A percentile compares a stretch with the other conserved stretches of the same genome.
Evolutionary conservation across 2,329 filamentous ascomycete species (phyloP).

Genomic region (Xenosphaeropsis pyriputrescens): DNA sequence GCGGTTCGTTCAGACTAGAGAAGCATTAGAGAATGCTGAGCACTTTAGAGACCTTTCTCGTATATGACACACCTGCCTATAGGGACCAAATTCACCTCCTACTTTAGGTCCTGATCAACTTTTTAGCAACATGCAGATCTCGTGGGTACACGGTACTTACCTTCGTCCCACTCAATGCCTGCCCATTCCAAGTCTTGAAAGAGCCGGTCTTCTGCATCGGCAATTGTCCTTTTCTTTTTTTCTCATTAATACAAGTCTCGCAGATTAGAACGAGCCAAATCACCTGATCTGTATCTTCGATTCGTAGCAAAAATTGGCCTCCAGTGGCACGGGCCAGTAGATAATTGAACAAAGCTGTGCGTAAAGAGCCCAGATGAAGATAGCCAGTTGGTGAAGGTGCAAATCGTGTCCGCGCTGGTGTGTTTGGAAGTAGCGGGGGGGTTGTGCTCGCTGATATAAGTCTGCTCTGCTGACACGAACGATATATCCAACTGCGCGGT

Average conservation of each 20-base stretch:
- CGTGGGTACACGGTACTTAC: slow-evolving; percentile 20
- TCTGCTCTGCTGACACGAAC: slow-evolving; percentile 8
- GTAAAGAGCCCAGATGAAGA: slow-evolving; percentile 77
- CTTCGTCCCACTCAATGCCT: slow-evolving; percentile 87
- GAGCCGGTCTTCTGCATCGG: slow-evolving; percentile 63
- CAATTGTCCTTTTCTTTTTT: slow-evolving; percentile 63
- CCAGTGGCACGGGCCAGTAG: slow-evolving; percentile 76
- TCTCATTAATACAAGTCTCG: slow-evolving; percentile 4
- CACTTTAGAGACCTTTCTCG: not conserved
- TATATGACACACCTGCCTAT: slow-evolving; percentile 49
- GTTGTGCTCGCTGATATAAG: slow-evolving; percentile 5
- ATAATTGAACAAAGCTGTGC: slow-evolving; percentile 93
- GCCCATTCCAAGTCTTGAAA: slow-evolving; percentile 78
- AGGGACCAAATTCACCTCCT: slow-evolving; percentile 72
- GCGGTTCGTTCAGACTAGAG: slow-evolving; percentile 60
- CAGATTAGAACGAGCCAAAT: slow-evolving; percentile 4
- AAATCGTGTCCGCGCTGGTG: slow-evolving; percentile 67
- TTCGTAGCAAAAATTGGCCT: slow-evolving; percentile 77
- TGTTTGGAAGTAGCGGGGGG: slow-evolving; percentile 24
- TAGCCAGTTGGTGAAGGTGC: slow-evolving; percentile 93
- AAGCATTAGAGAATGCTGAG: not conserved
- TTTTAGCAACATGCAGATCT: not conserved
- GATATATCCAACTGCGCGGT: slow-evolving; percentile 9
- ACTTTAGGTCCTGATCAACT: slow-evolving; percentile 51
- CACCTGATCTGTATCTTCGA: slow-evolving; percentile 93